Base-by-base conservation (phyloP, 768 basidiomycete genomes). In the Boletus tomentosulus region DNA sequence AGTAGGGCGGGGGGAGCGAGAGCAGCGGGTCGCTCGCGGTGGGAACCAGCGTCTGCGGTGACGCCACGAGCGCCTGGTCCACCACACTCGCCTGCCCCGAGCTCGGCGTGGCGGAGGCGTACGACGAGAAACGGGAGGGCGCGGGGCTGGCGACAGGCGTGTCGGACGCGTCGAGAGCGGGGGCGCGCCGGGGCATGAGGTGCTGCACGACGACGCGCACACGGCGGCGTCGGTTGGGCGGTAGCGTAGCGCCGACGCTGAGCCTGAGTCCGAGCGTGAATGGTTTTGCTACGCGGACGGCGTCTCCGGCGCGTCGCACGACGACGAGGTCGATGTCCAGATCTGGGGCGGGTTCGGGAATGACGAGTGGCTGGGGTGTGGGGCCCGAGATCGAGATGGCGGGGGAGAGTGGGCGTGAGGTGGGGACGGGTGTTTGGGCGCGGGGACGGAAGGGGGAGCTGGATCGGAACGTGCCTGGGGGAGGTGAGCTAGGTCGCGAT, bases 201-300 rank as follows among this genome's bases (percentile, higher is more conserved):
- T 87, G 86, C 60, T 92, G 90, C 7, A 90, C 75, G 16, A 77
- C 85, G 27, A 91, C 68, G 27, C 85, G 58, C 6, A 73, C 63
- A 24, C 84, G 76, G 44, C 73, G 72, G 25, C 66, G 62, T 66
- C 33, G 71, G 56, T 4, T 58, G 1, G 33, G 62, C 4, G 76
- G 75, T n/a, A 79, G 61, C 7, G 68, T 58, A 9, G 78, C 76
- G 4, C 81, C 76, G 27, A 86, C 63, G 24, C 77, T 76, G 13
- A 90, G 69, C 3, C 77, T 73, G 46, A 85, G 79, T 11, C 69
- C 63, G 43, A 90, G 72, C 2, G 70, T 74, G 61, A 92, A 90
- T 0, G 86, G 83, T 39, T 75, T 78, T 51, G 84, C 82, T 4
- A 85, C 66, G 3, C 61, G 58, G 34, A 87, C 71, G 1, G 62